Conservation (phyloP, 371 early-diverging fungal species). For the Lichtheimia hyalospora region DNA sequence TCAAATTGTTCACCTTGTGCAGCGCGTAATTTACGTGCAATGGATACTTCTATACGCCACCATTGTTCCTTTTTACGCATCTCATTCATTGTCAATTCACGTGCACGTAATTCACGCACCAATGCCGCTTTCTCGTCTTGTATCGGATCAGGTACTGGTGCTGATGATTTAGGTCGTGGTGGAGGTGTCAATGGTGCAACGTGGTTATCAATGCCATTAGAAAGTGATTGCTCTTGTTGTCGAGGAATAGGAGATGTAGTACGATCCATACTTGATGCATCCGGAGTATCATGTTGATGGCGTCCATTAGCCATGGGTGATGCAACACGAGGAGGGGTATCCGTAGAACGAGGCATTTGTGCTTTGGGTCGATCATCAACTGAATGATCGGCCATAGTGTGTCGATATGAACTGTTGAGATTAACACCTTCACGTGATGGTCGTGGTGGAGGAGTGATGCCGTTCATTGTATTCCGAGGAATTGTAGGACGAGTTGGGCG, state of each 20-base stretch:
- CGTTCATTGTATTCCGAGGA: conserved; percentile 17
- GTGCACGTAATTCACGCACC: conserved; percentile 39
- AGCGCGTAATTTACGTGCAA: conserved; percentile 36
- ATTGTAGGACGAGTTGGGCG: conserved; percentile 9
- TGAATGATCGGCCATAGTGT: conserved; percentile 16
- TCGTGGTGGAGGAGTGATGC: conserved; percentile 39
- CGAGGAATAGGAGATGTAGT: background rate
- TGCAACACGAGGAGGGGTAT: conserved; percentile 1
- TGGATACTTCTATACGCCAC: conserved; percentile 54
- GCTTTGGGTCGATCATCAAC: conserved; percentile 16
- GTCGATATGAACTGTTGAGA: conserved; percentile 25
- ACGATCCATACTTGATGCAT: background rate
- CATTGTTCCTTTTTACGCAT: conserved; percentile 55
- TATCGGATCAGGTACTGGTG: background rate
- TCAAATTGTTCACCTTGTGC: conserved; percentile 23
- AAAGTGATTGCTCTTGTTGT: background rate
- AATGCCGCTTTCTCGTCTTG: conserved; percentile 33
- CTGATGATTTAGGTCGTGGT: background rate
- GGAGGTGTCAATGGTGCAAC: conserved; percentile 4
- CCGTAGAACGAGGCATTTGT: conserved; percentile 4
- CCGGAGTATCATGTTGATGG: background rate
- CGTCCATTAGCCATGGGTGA: conserved; percentile 12
- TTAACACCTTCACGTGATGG: conserved; percentile 54
- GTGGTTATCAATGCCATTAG: background rate
- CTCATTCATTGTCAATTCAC: conserved; percentile 39